These are phyloP conservation scores for Sphagnum magellanicum DNA, from an alignment of 228 moss, liverwort and hornwort genomes.

Conservation along the genomic window DNA sequence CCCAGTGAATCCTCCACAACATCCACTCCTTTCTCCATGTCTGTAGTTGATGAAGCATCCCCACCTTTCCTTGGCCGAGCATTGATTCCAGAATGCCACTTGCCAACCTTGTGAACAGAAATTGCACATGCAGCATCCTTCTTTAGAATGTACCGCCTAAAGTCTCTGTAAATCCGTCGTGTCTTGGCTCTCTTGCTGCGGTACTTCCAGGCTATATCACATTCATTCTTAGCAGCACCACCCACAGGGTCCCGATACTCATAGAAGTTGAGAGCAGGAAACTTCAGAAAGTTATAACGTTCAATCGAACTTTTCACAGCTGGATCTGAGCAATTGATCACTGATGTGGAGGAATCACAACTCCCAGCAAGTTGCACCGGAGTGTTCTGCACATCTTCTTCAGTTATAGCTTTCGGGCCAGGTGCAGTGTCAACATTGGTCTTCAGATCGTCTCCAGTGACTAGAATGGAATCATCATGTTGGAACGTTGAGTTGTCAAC, in stretches of 20 bases:
- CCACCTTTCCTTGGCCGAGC: constrained; percentile 27
- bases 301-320: constrained; percentile 65
- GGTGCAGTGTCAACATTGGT: constrained; percentile 4
- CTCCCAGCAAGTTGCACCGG: constrained; percentile 5
- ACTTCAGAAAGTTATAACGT: constrained; percentile 50
- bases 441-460: constrained; percentile 66
- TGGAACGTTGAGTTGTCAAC: constrained; percentile 53
- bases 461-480: constrained; percentile 66
- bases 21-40: constrained; percentile 17
- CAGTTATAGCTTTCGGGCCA: constrained; percentile 25
- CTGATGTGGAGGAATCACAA: constrained; percentile 15
- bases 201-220: constrained; percentile 84
- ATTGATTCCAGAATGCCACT: constrained; percentile 82
- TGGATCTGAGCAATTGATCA: constrained; percentile 47
- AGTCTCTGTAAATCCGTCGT: constrained; percentile 71
- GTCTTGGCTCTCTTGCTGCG: constrained; percentile 59
- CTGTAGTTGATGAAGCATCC: neutral
- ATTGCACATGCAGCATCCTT: constrained; percentile 42
- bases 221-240: constrained; percentile 36
- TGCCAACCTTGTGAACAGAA: constrained; percentile 49
- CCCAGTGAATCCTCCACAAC: constrained; percentile 13
- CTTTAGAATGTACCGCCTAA: constrained; percentile 43
- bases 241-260: constrained; percentile 41
- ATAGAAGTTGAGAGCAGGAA: constrained; percentile 61
- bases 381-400: constrained; percentile 17